Percentiles rank a stretch among this genome's conserved stretches.
Conservation (phyloP, 805 yeast genomes). For the Hanseniaspora pseudoguilliermondii region DNA sequence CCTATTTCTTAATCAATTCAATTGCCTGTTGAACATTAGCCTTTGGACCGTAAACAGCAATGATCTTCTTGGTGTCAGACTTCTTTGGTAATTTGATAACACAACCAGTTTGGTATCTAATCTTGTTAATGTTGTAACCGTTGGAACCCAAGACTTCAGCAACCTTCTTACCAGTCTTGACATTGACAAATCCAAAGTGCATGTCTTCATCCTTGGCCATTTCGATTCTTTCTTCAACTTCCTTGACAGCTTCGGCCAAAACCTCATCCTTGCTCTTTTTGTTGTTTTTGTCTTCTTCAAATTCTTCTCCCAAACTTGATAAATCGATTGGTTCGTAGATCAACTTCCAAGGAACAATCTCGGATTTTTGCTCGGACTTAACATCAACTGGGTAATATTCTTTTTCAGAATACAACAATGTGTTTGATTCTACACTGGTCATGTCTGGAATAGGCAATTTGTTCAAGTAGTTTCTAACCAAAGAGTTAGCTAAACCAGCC, state of each 20-base stretch:
- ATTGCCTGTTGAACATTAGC: constrained; percentile 42
- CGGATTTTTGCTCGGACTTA: constrained; percentile 19
- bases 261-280: constrained; percentile 41
- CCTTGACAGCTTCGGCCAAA: constrained; percentile 21
- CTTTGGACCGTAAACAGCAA: constrained; percentile 48
- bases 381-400: constrained; percentile 16
- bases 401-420: constrained; percentile 21
- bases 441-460: constrained; percentile 36
- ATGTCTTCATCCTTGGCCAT: constrained; percentile 33
- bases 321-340: constrained; percentile 29
- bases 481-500: constrained; percentile 29
- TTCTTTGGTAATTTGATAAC: constrained; percentile 53
- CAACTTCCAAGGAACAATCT: constrained; percentile 54
- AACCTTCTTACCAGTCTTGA: constrained; percentile 38
- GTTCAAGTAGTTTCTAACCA: constrained; percentile 36
- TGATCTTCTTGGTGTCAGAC: constrained; percentile 39
- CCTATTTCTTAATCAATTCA: constrained; percentile 28
- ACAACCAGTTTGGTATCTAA: constrained; percentile 48
- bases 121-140: constrained; percentile 51
- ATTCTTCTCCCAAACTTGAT: constrained; percentile 21
- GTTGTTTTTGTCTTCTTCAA: constrained; percentile 25
- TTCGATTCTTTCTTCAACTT: constrained; percentile 39
- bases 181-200: constrained; percentile 50
- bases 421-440: constrained; percentile 31
- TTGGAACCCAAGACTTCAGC: constrained; percentile 63